These are phyloP conservation scores for Pythium phragmiticola DNA, from an alignment of 352 stramenopile species.

Conservation along the genomic window DNA sequence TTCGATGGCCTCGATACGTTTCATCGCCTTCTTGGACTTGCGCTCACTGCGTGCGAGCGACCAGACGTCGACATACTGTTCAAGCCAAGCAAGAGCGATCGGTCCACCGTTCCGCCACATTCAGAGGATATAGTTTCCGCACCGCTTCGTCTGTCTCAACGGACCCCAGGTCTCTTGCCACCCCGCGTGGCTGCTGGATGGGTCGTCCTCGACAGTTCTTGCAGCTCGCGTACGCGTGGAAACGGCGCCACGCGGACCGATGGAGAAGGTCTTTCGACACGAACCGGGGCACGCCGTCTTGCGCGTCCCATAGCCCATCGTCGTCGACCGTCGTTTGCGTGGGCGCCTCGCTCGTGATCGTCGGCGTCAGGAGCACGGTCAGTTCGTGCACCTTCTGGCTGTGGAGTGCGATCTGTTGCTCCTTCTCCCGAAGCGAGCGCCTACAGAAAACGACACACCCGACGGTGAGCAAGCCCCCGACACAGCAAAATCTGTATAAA, in stretches of 20 bases:
- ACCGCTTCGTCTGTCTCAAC: conserved; percentile 32
- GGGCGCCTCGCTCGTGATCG: conserved; percentile 20
- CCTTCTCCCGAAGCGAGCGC: conserved; percentile 45
- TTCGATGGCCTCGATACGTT: conserved; percentile 43
- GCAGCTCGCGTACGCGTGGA: conserved; percentile 68
- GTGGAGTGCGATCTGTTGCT: conserved; percentile 46
- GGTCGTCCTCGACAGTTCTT: conserved; percentile 66
- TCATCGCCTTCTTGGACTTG: conserved; percentile 54
- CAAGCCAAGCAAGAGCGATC: not conserved
- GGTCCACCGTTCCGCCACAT: not conserved
- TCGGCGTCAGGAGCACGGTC: conserved; percentile 28
- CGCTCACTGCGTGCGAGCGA: conserved; percentile 39
- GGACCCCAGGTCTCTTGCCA: conserved; percentile 6
- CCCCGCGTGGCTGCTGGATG: conserved; percentile 21
- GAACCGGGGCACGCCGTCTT: conserved; percentile 61
- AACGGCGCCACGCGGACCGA: conserved; percentile 61
- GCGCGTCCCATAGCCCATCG: conserved; percentile 68
- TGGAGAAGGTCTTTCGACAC: conserved; percentile 50
- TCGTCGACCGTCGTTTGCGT: conserved; percentile 70
- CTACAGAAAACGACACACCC: not conserved
- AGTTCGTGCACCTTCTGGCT: conserved; percentile 45
- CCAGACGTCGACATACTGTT: conserved; percentile 66
- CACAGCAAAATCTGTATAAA: not conserved
- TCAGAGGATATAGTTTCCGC: not conserved
- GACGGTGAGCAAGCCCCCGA: not conserved